Percentiles rank a stretch among this genome's conserved stretches.
phyloP scores from a whole-genome alignment of 768 basidiomycete species.

The Russula olivacea region DNA sequence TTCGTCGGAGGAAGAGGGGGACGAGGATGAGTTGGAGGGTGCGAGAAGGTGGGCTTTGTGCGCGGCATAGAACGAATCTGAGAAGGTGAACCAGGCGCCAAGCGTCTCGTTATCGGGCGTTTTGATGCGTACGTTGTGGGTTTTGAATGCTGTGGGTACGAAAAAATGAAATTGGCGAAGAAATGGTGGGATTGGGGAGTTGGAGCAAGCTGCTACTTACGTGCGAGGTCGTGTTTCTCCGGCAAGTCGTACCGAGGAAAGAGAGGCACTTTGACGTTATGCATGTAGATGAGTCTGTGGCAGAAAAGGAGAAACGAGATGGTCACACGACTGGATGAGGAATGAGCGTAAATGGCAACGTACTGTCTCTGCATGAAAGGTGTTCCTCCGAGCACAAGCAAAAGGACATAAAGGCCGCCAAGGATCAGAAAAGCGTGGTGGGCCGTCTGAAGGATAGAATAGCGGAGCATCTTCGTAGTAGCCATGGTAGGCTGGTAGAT shows the following conservation, averaged over 20 bases:
- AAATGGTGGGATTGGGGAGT: neutral
- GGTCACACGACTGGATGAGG: slow-evolving; percentile 28
- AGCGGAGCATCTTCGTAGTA: neutral
- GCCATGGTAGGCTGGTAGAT: neutral
- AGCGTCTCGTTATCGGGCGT: slow-evolving; percentile 74
- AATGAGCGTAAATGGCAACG: slow-evolving; percentile 29
- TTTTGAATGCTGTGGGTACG: slow-evolving; percentile 40
- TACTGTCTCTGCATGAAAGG: slow-evolving; percentile 69
- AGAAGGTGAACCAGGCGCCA: slow-evolving; percentile 82
- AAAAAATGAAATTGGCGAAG: neutral
- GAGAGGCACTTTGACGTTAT: slow-evolving; percentile 58
- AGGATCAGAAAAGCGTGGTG: slow-evolving; percentile 34
- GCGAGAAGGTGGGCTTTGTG: slow-evolving; percentile 33
- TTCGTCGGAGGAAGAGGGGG: slow-evolving; percentile 30
- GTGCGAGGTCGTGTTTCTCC: slow-evolving; percentile 75
- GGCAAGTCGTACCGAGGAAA: slow-evolving; percentile 60
- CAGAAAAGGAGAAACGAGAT: slow-evolving; percentile 1
- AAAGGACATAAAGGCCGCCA: slow-evolving; percentile 47
- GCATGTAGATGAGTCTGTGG: slow-evolving; percentile 56
- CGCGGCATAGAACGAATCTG: slow-evolving; percentile 49
- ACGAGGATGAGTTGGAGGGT: slow-evolving; percentile 32
- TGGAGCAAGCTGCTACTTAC: slow-evolving; percentile 33
- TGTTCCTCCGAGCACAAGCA: slow-evolving; percentile 46
- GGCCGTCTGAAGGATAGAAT: slow-evolving; percentile 26
- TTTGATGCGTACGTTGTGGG: slow-evolving; percentile 59